Conservation (phyloP, 1,284 basidiomycete species). For the Pseudozyma flocculosa region DNA sequence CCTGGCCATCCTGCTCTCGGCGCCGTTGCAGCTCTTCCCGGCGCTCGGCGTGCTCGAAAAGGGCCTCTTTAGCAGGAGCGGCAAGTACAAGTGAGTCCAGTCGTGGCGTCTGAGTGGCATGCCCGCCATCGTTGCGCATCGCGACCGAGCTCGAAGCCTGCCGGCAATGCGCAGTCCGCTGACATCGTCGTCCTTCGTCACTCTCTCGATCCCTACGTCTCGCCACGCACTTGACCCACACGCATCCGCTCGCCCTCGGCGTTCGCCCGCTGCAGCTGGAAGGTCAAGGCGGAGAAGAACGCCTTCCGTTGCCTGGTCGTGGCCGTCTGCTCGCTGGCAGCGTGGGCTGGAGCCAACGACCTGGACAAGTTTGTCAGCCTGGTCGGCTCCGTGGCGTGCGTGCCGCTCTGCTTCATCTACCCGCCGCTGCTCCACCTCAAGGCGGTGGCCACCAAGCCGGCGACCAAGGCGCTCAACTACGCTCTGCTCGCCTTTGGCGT, state of each 20-base stretch:
- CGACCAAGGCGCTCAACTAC: conserved; percentile 73
- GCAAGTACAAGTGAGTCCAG: conserved; percentile 84
- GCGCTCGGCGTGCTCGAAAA: conserved; percentile 96
- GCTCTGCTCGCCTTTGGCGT: conserved; percentile 79
- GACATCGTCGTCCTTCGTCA: background rate
- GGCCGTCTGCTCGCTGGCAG: conserved; percentile 72
- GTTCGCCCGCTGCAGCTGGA: conserved; percentile 21
- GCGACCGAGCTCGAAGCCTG: too few relatives aligned
- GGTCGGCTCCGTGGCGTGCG: conserved; percentile 89
- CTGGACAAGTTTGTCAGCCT: conserved; percentile 96
- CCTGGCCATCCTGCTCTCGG: conserved; percentile 86
- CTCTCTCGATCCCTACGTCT: too few relatives aligned
- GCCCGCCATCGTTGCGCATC: too few relatives aligned
- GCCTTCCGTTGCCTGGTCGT: conserved; percentile 78
- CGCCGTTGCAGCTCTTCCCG: conserved; percentile 88
- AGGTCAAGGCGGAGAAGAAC: conserved; percentile 83
- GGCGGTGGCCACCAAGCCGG: conserved; percentile 71
- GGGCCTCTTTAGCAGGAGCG: conserved; percentile 77
- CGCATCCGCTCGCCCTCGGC: too few relatives aligned
- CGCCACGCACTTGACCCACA: too few relatives aligned
- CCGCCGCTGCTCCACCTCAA: conserved; percentile 91
- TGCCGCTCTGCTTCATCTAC: conserved; percentile 88
- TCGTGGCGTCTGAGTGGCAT: too few relatives aligned
- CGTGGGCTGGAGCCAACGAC: conserved; percentile 82
- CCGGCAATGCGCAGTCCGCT: too few relatives aligned